Evolutionary conservation across 2,329 filamentous ascomycete genomes (phyloP), one percentile per base, ranked within the genome.

Genomic region (Aspergillus neotritici): DNA sequence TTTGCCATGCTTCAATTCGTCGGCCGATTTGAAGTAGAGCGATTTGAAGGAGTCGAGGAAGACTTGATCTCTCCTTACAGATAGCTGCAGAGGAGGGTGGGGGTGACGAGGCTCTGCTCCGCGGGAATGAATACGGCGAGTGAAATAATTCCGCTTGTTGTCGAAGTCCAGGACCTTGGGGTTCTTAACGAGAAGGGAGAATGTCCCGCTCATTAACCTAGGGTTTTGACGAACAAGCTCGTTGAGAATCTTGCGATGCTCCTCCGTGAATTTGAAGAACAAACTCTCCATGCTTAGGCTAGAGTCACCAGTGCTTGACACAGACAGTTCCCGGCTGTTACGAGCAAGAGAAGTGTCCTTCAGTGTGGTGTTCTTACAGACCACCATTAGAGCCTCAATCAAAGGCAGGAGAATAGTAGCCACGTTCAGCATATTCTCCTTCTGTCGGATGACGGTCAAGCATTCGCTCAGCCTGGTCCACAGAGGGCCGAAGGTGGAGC

Each of bases 81-180:
- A 84, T 36, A 98, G 79, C 65, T 95, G 89, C 40, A 98, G 74
- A 34, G 88, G 85, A 36, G 81, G 80, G 54, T 87, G 81, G 6
- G 84, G 76, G 40, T 86, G 81, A 34, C 89, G 83, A 47, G 77
- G 78, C 57, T 87, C 83, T 41, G 79, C 79, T 41, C 78, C 78
- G 39, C 86, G 80, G 35, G 79, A 80, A 66, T 98, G 93, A 9
- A 98, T 83, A 59, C 88, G 90, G 48, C 93, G 86, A 63, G 83
- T 96, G 75, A 98, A 98, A 76, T 94, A 98, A 70, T 94, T 97
- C 58, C 93, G 89, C 75, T 98, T 98, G 73, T 98, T 98, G 71
- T 98, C 93, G 60, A 98, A 98, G 62, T 98, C 93, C 10, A 98
- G 75, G 3, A 98, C 94, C 76, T 97, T 98, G 17, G 93, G 94